phyloP scores from a whole-genome alignment of 2,329 filamentous ascomycete species.

The Setomelanomma holmii region DNA sequence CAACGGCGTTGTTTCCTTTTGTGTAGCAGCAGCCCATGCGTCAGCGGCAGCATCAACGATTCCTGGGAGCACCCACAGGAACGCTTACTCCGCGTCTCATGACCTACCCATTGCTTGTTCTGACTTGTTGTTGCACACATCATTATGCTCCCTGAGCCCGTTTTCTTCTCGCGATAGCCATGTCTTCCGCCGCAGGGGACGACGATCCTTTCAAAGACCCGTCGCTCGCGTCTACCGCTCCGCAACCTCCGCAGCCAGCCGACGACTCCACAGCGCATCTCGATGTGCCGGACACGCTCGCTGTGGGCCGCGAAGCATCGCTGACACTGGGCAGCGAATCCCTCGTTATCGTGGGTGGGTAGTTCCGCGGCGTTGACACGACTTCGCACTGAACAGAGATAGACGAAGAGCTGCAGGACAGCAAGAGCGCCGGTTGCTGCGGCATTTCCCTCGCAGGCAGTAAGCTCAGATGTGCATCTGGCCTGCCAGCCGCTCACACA shows the following conservation, averaged over 20 bases:
- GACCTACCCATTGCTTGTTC: neutral
- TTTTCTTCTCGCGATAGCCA: conserved; percentile 24
- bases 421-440: conserved; percentile 61
- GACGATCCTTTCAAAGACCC: conserved; percentile 43
- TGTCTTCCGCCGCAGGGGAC: conserved; percentile 24
- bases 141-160: conserved; percentile 10
- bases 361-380: neutral
- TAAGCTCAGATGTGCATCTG: conserved; percentile 32
- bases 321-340: conserved; percentile 68
- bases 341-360: conserved; percentile 64
- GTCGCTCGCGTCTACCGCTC: conserved; percentile 18
- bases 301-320: conserved; percentile 64
- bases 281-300: conserved; percentile 51
- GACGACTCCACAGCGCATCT: conserved; percentile 3
- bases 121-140: neutral
- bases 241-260: conserved; percentile 9
- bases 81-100: conserved; percentile 3
- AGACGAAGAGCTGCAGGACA: conserved; percentile 63
- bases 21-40: conserved; percentile 12
- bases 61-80: no score
- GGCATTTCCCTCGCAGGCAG: conserved; percentile 59
- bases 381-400: conserved; percentile 9
- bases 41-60: conserved; percentile 12
- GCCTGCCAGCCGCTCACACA: conserved; percentile 11
- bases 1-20: conserved; percentile 10